Evolutionary conservation across 2,329 filamentous ascomycete species (phyloP).

Genomic region (Fusarium keratoplasticum): DNA sequence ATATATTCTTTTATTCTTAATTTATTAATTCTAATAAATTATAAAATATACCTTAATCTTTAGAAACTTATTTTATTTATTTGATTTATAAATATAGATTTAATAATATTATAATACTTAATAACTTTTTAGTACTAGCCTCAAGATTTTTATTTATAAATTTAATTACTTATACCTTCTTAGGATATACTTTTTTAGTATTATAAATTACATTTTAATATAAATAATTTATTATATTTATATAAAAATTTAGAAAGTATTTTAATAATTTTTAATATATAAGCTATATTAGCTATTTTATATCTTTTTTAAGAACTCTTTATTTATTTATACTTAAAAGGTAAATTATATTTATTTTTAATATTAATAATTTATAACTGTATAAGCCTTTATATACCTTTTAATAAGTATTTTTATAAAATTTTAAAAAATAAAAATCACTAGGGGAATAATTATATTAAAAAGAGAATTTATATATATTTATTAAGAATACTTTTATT

Average conservation of each 20-base stretch:
- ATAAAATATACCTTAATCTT: neutral
- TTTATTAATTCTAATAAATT: neutral
- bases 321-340: too few species aligned
- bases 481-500: too few species aligned
- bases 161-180: neutral
- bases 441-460: too few species aligned
- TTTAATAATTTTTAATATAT: neutral
- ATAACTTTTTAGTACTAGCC: neutral
- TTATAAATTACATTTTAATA: neutral
- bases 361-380: too few species aligned
- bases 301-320: too few species aligned
- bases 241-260: neutral
- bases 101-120: neutral
- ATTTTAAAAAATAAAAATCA: too few species aligned
- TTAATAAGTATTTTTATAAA: too few species aligned
- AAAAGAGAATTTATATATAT: too few species aligned
- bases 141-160: neutral
- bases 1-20: neutral
- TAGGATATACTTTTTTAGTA: neutral
- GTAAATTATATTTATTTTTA: too few species aligned
- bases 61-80: neutral
- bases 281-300: too few species aligned
- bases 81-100: neutral
- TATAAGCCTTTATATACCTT: too few species aligned
- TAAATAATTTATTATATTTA: neutral